These are phyloP conservation scores for Cardamine chenopodiifolia DNA, from an alignment of 345 rosid genomes.

Conservation along the genomic window DNA sequence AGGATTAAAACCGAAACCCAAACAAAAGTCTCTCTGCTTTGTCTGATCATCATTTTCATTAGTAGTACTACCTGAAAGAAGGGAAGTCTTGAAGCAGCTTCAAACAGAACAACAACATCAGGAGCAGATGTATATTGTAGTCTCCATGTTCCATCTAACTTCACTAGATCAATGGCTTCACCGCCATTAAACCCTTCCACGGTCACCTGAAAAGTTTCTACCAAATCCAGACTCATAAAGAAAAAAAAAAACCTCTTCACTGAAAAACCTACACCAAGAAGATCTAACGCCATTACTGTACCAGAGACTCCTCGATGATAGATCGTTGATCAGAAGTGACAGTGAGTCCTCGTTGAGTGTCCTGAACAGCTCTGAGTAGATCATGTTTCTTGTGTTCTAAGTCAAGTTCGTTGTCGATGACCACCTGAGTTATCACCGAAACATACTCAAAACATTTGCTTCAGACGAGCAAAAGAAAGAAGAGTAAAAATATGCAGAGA, in stretches of 20 bases:
- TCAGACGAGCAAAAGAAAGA: not conserved
- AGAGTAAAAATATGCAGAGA: slow-evolving; percentile 23
- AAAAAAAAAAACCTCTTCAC: not conserved
- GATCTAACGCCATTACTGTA: slow-evolving; percentile 32
- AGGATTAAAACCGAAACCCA: not conserved
- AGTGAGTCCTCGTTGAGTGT: slow-evolving; percentile 68
- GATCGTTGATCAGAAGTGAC: slow-evolving; percentile 77
- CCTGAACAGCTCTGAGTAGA: slow-evolving; percentile 69
- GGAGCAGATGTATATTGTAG: slow-evolving; percentile 91
- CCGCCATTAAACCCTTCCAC: slow-evolving; percentile 72
- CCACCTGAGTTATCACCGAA: slow-evolving; percentile 46
- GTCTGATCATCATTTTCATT: slow-evolving; percentile 14
- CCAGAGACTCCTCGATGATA: slow-evolving; percentile 82
- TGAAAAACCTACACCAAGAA: not conserved
- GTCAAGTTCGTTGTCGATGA: slow-evolving; percentile 49
- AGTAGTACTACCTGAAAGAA: slow-evolving; percentile 62
- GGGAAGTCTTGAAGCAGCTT: slow-evolving; percentile 85
- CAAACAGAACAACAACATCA: slow-evolving; percentile 81
- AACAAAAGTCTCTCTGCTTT: not conserved
- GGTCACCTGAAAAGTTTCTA: slow-evolving; percentile 59
- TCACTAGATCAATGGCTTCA: slow-evolving; percentile 60
- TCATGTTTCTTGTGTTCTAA: slow-evolving; percentile 69
- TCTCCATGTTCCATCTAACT: slow-evolving; percentile 95
- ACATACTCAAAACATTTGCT: slow-evolving; percentile 6
- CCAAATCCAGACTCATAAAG: slow-evolving; percentile 25